A percentile compares a stretch with the other conserved stretches of the same genome.
These are phyloP conservation scores for Hortaea werneckii DNA, from an alignment of 2,329 filamentous ascomycete genomes.

Conservation along the genomic window DNA sequence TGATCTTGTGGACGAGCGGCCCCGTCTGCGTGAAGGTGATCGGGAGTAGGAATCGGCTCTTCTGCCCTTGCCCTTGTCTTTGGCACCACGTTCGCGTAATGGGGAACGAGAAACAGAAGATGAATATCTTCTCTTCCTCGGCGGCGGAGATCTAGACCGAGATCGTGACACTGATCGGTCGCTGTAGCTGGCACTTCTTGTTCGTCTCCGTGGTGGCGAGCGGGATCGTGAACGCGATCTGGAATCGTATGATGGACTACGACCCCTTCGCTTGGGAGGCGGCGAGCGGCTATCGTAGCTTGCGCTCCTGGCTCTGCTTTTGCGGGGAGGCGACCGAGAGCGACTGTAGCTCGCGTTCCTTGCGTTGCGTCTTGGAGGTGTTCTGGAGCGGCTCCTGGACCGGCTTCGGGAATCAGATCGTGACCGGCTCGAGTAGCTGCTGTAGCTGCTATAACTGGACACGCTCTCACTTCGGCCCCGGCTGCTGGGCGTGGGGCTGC, in stretches of 20 bases:
- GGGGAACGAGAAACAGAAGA: slow-evolving; percentile 20
- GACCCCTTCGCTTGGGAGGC: slow-evolving; percentile 1
- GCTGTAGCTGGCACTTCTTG: slow-evolving; percentile 13
- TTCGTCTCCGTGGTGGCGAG: slow-evolving; percentile 11
- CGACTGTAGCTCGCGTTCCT: slow-evolving; percentile 8
- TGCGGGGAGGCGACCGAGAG: slow-evolving; percentile 8
- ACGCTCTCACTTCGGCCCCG: slow-evolving; percentile 49
- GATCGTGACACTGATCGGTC: slow-evolving; percentile 8
- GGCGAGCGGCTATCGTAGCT: neutral
- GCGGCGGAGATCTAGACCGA: slow-evolving; percentile 7
- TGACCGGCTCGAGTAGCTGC: slow-evolving; percentile 47
- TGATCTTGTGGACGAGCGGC: slow-evolving; percentile 5
- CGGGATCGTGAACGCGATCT: slow-evolving; percentile 15
- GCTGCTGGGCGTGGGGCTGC: slow-evolving; percentile 45
- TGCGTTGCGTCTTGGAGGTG: slow-evolving; percentile 12
- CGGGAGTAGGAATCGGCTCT: slow-evolving; percentile 8
- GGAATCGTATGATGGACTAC: slow-evolving; percentile 14
- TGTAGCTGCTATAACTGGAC: slow-evolving; percentile 75
- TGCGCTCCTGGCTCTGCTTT: neutral
- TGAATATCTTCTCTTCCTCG: slow-evolving; percentile 4
- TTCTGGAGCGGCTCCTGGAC: slow-evolving; percentile 11
- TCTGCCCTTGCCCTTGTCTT: slow-evolving; percentile 12
- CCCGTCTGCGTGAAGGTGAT: slow-evolving; percentile 8
- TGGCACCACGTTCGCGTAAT: slow-evolving; percentile 17
- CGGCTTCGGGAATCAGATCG: slow-evolving; percentile 16